phyloP scores from a whole-genome alignment of 2,329 filamentous ascomycete genomes.

The Aphanoascus verrucosus region DNA sequence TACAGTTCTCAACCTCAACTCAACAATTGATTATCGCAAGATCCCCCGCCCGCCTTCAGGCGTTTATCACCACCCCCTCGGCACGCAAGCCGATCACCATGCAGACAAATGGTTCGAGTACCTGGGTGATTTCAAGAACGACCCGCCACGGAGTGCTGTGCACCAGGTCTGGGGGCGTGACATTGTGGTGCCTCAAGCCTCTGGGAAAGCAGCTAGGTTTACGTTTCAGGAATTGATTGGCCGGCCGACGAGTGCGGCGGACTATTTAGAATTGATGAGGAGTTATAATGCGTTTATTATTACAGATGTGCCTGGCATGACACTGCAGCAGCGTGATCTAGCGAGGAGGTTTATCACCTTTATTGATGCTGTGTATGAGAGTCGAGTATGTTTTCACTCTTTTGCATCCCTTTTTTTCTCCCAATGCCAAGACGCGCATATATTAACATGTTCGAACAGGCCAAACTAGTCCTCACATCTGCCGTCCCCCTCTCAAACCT shows the following conservation, averaged over 20 bases:
- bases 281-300: conserved; percentile 89
- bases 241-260: conserved; percentile 76
- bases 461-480: conserved; percentile 90
- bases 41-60: conserved; percentile 85
- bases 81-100: conserved; percentile 64
- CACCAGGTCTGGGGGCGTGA: conserved; percentile 89
- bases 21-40: conserved; percentile 91
- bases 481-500: conserved; percentile 74
- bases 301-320: conserved; percentile 88
- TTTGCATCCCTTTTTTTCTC: neutral
- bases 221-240: conserved; percentile 88
- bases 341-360: conserved; percentile 94
- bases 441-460: conserved; percentile 36
- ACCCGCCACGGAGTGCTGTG: conserved; percentile 64
- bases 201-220: conserved; percentile 80
- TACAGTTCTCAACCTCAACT: conserved; percentile 87
- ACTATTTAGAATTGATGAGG: conserved; percentile 84
- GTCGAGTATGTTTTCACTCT: conserved; percentile 34
- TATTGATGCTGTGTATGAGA: conserved; percentile 90
- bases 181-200: conserved; percentile 76
- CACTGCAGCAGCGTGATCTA: conserved; percentile 69
- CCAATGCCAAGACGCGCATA: neutral
- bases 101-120: conserved; percentile 94
- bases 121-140: conserved; percentile 67
- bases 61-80: conserved; percentile 85